A percentile compares a stretch with the other conserved stretches of the same genome.
These are phyloP conservation scores for Dictyophora rubrovolvata DNA, from an alignment of 768 basidiomycete species.

Conservation along the genomic window DNA sequence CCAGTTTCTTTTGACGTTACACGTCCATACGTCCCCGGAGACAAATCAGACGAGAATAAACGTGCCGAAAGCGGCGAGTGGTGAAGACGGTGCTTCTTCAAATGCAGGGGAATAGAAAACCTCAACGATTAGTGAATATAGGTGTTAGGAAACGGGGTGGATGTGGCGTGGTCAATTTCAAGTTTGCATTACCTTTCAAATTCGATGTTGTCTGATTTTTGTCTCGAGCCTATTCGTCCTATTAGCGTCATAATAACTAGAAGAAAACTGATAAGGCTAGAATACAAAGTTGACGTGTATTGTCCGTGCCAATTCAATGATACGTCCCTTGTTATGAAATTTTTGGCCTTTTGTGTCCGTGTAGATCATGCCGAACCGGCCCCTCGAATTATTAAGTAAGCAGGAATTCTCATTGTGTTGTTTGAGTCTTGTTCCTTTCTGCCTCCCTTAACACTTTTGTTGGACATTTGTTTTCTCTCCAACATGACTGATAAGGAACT, in stretches of 20 bases:
- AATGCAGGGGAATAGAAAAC: not conserved
- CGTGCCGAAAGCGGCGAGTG: not conserved
- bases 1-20: not conserved
- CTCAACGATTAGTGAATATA: not conserved
- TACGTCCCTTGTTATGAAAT: no score
- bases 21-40: not conserved
- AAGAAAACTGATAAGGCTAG: no score
- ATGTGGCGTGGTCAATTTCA: no score
- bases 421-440: not conserved
- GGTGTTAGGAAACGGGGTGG: no score
- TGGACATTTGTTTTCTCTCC: not conserved
- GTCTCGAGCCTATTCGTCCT: no score
- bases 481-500: constrained; percentile 1
- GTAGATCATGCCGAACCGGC: not conserved
- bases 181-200: no score
- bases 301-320: no score
- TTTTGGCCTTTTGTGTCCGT: not conserved
- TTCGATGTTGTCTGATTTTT: no score
- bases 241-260: no score
- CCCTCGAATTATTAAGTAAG: not conserved
- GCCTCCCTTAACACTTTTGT: not conserved
- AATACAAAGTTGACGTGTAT: no score
- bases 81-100: not conserved
- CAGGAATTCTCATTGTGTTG: constrained; percentile 1
- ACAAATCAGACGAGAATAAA: not conserved